Evolutionary conservation across 352 stramenopile species (phyloP).

Genomic region (Phytophthora agathidicida): DNA sequence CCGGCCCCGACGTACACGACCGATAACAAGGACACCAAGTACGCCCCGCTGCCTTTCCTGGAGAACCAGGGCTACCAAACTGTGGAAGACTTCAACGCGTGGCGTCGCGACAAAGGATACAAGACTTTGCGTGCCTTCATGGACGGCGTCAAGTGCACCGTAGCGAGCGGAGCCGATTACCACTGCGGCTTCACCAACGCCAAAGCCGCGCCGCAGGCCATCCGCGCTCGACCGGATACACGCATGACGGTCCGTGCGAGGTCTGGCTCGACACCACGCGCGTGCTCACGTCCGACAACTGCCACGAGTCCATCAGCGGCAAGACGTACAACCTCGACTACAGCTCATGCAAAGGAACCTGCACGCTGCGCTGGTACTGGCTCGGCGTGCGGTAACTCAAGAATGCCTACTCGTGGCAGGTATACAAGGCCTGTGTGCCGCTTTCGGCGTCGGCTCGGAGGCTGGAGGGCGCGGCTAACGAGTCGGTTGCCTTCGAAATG

Average conservation of each 20-base stretch:
- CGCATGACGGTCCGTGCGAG: constrained; percentile 54
- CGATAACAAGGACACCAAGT: constrained; percentile 40
- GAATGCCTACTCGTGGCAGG: constrained; percentile 56
- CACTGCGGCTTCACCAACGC: constrained; percentile 44
- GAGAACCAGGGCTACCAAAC: constrained; percentile 54
- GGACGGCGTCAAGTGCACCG: constrained; percentile 47
- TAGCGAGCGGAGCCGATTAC: constrained; percentile 35
- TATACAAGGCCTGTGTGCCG: constrained; percentile 57
- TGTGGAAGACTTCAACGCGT: constrained; percentile 49
- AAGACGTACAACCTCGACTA: constrained; percentile 55
- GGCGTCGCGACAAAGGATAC: constrained; percentile 46
- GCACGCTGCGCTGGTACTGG: constrained; percentile 55
- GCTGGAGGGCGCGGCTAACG: constrained; percentile 30
- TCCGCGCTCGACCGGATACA: constrained; percentile 55
- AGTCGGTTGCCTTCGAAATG: constrained; percentile 25
- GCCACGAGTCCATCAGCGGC: constrained; percentile 33
- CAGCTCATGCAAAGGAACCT: constrained; percentile 43
- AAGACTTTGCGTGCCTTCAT: constrained; percentile 57
- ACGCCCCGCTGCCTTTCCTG: constrained; percentile 54
- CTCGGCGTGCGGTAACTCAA: constrained; percentile 51
- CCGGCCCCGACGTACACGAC: constrained; percentile 49
- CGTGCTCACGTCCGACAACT: constrained; percentile 51
- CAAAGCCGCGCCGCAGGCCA: constrained; percentile 31
- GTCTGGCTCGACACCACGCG: constrained; percentile 50
- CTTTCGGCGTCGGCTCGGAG: constrained; percentile 30